phyloP scores from a whole-genome alignment of 352 stramenopile genomes.

The Phytophthora sp. region DNA sequence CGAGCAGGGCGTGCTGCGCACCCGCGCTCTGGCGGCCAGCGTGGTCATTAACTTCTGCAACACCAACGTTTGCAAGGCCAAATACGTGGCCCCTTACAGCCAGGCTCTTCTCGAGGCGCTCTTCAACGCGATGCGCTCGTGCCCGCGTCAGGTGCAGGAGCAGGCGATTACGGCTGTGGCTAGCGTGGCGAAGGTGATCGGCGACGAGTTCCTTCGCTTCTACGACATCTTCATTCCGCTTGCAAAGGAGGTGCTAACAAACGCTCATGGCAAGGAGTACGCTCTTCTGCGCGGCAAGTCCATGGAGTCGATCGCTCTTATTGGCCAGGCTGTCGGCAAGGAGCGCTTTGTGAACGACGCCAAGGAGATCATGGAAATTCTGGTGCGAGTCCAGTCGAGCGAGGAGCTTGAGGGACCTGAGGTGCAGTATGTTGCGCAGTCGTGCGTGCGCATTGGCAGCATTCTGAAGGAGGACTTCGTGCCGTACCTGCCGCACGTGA shows the following conservation, averaged over 20 bases:
- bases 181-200: slow-evolving; percentile 86
- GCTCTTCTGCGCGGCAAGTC: slow-evolving; percentile 83
- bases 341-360: slow-evolving; percentile 77
- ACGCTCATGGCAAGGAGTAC: slow-evolving; percentile 81
- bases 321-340: slow-evolving; percentile 89
- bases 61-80: slow-evolving; percentile 82
- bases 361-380: slow-evolving; percentile 88
- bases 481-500: slow-evolving; percentile 83
- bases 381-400: slow-evolving; percentile 76
- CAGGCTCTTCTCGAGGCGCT: slow-evolving; percentile 79
- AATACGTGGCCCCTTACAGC: slow-evolving; percentile 70
- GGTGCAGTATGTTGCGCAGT: slow-evolving; percentile 88
- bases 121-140: slow-evolving; percentile 80
- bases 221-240: slow-evolving; percentile 91
- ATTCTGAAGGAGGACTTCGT: slow-evolving; percentile 90
- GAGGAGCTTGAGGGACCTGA: slow-evolving; percentile 76
- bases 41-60: slow-evolving; percentile 90
- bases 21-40: slow-evolving; percentile 74
- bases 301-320: slow-evolving; percentile 90
- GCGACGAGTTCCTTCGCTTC: slow-evolving; percentile 76
- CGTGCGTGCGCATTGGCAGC: slow-evolving; percentile 85
- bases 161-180: slow-evolving; percentile 88
- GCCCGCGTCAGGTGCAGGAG: slow-evolving; percentile 85
- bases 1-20: slow-evolving; percentile 72
- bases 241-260: slow-evolving; percentile 83